Evolutionary conservation across 2,329 filamentous ascomycete species (phyloP).

Genomic region (Fusarium zealandicum): DNA sequence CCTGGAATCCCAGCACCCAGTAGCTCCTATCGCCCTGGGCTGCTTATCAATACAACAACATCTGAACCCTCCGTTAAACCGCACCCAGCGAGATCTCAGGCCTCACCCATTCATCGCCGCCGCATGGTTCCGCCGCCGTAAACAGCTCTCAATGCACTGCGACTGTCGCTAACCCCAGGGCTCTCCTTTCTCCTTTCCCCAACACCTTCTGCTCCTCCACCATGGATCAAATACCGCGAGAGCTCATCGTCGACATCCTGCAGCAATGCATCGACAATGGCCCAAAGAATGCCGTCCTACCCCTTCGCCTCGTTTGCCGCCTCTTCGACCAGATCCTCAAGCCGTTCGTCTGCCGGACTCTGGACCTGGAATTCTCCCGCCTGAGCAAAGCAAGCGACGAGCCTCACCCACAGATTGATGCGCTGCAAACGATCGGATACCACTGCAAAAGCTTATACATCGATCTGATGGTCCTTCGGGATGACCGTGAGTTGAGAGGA

Average conservation of each 20-base stretch:
- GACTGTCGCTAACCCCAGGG: constrained; percentile 19
- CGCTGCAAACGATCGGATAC: constrained; percentile 54
- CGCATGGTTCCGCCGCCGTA: background rate
- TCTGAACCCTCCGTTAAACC: background rate
- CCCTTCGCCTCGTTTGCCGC: constrained; percentile 57
- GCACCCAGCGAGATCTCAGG: background rate
- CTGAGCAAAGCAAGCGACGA: constrained; percentile 49
- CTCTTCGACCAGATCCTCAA: constrained; percentile 57
- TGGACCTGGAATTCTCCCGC: constrained; percentile 59
- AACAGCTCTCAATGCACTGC: constrained; percentile 17
- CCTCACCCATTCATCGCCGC: background rate
- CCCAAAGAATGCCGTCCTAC: constrained; percentile 55
- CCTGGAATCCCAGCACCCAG: constrained; percentile 7
- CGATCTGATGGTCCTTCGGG: constrained; percentile 61
- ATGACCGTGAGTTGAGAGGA: constrained; percentile 52
- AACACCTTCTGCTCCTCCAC: constrained; percentile 9
- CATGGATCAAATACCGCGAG: constrained; percentile 57
- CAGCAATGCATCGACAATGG: constrained; percentile 50
- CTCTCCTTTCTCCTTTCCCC: constrained; percentile 3
- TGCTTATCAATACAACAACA: constrained; percentile 19
- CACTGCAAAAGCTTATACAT: constrained; percentile 59
- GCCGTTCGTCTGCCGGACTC: constrained; percentile 54
- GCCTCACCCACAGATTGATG: constrained; percentile 48
- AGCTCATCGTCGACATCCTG: constrained; percentile 58
- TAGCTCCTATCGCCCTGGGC: background rate